Evolutionary conservation across 805 yeast genomes (phyloP).

Genomic region (Saturnispora galanensis): DNA sequence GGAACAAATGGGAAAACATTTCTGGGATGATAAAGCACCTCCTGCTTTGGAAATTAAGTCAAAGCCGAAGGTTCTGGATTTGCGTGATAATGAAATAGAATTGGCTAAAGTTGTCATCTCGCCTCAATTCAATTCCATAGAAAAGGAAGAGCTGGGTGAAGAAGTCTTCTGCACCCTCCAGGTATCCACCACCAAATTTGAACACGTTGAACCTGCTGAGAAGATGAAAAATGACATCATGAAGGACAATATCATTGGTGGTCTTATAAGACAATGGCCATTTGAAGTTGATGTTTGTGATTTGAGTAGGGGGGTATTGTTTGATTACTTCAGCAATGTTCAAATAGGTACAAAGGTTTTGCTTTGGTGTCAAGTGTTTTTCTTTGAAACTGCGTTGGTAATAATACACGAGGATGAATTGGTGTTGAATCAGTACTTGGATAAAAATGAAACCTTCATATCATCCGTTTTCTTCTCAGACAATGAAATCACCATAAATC

Average conservation of each 20-base stretch:
- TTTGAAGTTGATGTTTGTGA: conserved; percentile 2
- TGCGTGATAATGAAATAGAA: conserved; percentile 5
- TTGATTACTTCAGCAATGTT: conserved; percentile 20
- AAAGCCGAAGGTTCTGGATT: background rate
- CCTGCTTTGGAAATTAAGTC: background rate
- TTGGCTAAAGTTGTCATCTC: conserved; percentile 18
- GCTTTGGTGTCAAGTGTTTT: conserved; percentile 12
- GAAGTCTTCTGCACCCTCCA: conserved; percentile 20
- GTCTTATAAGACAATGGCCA: conserved; percentile 8
- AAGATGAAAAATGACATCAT: conserved; percentile 11
- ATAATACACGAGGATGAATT: conserved; percentile 13
- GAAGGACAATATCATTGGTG: conserved; percentile 19
- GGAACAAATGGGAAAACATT: conserved; percentile 16
- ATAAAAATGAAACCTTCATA: conserved; percentile 12
- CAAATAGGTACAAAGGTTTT: conserved; percentile 6
- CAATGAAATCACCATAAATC: conserved; percentile 16
- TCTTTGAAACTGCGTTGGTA: conserved; percentile 20
- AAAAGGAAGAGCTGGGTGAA: conserved; percentile 5
- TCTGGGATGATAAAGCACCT: conserved; percentile 11
- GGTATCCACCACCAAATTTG: conserved; percentile 20
- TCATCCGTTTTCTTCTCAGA: conserved; percentile 19
- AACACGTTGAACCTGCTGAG: conserved; percentile 16
- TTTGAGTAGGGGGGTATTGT: conserved; percentile 5
- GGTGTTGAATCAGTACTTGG: conserved; percentile 14
- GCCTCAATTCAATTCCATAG: conserved; percentile 21